These are phyloP conservation scores for Aphanomyces stellatus DNA, from an alignment of 352 stramenopile species.

Conservation along the genomic window DNA sequence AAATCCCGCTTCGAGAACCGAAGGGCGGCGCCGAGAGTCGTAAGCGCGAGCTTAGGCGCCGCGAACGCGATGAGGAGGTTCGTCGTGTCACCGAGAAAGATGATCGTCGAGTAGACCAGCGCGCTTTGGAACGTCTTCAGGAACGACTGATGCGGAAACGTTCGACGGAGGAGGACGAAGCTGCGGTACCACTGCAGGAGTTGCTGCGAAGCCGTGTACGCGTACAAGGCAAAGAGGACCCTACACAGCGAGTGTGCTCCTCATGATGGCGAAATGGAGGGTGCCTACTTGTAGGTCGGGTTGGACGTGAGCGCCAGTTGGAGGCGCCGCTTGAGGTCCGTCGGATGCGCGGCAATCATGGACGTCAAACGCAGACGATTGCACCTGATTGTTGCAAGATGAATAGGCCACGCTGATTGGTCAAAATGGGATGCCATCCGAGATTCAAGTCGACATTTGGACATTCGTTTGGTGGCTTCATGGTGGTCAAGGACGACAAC, in stretches of 20 bases:
- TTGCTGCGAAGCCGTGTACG: background rate
- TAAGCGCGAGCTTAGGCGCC: background rate
- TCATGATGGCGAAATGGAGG: no score
- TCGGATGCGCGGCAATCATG: background rate
- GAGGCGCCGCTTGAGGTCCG: no score
- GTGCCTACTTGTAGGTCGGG: no score
- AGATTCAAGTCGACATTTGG: no score
- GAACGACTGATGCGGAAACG: background rate
- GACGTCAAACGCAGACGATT: no score
- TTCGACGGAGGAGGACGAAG: background rate
- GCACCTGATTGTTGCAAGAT: no score
- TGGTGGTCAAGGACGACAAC: no score
- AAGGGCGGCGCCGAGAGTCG: background rate
- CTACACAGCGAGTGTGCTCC: conserved; percentile 1
- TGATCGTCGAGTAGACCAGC: conserved; percentile 1
- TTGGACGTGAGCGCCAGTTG: no score
- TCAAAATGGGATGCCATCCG: background rate
- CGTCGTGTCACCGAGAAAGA: conserved; percentile 2
- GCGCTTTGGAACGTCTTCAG: background rate
- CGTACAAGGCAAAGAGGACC: background rate
- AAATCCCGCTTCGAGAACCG: conserved; percentile 14
- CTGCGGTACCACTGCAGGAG: background rate
- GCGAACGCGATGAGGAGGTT: conserved; percentile 14
- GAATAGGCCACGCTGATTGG: background rate
- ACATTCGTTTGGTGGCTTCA: no score